Evolutionary conservation across 495 filamentous ascomycete genomes (phyloP).

Genomic region (Aspergillus sparsus): DNA sequence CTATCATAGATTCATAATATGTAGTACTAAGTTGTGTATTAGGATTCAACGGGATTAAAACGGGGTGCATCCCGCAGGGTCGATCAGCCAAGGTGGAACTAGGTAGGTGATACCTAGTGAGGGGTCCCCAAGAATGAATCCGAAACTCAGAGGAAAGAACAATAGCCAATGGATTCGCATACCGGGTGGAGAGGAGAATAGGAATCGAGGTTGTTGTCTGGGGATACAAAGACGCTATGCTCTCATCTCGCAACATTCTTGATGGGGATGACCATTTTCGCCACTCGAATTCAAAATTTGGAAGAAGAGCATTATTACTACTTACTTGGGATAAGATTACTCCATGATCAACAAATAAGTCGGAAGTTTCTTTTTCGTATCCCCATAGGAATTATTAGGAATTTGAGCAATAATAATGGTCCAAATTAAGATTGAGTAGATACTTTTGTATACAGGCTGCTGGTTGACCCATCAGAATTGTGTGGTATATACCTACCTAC

Average conservation of each 20-base stretch:
- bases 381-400: too few species aligned
- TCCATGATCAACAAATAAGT: too few species aligned
- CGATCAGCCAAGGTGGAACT: constrained; percentile 10
- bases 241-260: neutral
- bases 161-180: neutral
- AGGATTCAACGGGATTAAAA: neutral
- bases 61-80: constrained; percentile 6
- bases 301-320: too few species aligned
- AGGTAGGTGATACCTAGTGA: neutral
- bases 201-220: neutral
- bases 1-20: neutral
- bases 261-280: too few species aligned
- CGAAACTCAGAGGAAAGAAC: neutral
- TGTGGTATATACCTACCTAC: neutral
- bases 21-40: neutral
- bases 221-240: neutral
- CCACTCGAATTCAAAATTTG: too few species aligned
- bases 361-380: too few species aligned
- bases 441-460: too few species aligned
- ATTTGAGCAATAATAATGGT: too few species aligned
- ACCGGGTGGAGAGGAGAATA: neutral
- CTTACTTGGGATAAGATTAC: too few species aligned
- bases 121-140: neutral
- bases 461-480: too few species aligned
- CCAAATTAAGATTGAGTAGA: too few species aligned